These are phyloP conservation scores for Fusarium sp. DNA, from an alignment of 2,329 filamentous ascomycete species.

Conservation along the genomic window DNA sequence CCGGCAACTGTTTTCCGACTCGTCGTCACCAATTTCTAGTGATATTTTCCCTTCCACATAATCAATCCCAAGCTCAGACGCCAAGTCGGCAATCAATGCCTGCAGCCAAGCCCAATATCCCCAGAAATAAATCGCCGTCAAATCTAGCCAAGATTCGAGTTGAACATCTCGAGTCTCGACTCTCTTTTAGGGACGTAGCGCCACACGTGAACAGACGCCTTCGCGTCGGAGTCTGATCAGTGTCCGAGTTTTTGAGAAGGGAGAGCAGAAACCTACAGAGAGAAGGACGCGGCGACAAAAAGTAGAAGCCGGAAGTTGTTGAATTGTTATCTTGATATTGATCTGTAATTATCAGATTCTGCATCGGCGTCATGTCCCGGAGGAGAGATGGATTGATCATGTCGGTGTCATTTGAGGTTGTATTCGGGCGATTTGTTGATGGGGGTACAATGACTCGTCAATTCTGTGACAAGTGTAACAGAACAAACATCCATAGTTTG, in stretches of 20 bases:
- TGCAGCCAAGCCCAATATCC: background rate
- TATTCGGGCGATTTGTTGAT: background rate
- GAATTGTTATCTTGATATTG: background rate
- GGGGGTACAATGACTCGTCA: background rate
- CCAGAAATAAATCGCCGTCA: slow-evolving; percentile 1
- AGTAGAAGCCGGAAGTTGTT: slow-evolving; percentile 23
- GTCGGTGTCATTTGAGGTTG: background rate
- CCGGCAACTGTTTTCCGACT: background rate
- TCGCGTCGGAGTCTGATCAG: slow-evolving; percentile 27
- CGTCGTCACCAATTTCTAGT: background rate
- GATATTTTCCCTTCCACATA: background rate
- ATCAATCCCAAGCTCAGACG: background rate
- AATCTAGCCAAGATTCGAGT: slow-evolving; percentile 6
- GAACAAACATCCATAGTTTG: background rate
- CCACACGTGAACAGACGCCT: slow-evolving; percentile 11
- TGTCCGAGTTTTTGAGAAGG: slow-evolving; percentile 3
- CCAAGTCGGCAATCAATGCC: background rate
- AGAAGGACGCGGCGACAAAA: background rate
- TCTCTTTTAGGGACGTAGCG: background rate
- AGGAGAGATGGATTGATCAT: background rate
- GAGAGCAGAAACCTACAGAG: background rate
- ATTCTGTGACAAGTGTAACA: background rate
- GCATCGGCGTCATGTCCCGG: background rate
- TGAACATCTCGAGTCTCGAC: slow-evolving; percentile 2
- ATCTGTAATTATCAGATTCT: background rate